phyloP scores from a whole-genome alignment of 768 basidiomycete genomes.

The Boletus coccyginus region DNA sequence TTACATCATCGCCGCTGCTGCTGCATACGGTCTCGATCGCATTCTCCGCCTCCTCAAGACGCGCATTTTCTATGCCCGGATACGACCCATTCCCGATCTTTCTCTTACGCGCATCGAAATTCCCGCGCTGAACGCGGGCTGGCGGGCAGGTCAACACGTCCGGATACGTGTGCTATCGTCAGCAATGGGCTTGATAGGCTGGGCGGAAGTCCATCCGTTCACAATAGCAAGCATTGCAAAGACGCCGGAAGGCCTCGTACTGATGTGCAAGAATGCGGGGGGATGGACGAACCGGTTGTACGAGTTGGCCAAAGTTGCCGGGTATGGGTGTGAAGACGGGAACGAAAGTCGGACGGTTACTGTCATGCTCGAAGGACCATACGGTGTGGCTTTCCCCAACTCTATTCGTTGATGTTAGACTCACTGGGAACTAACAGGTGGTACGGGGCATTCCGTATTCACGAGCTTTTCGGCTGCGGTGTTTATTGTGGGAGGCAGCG shows the following conservation, averaged over 20 bases:
- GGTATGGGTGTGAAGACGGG: slow-evolving; percentile 31
- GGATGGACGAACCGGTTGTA: slow-evolving; percentile 48
- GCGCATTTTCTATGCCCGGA: slow-evolving; percentile 40
- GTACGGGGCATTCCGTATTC: slow-evolving; percentile 44
- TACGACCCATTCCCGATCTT: slow-evolving; percentile 45
- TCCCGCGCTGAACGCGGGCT: slow-evolving; percentile 45
- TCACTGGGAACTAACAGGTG: slow-evolving; percentile 29
- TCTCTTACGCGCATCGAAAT: slow-evolving; percentile 47
- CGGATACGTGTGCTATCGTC: slow-evolving; percentile 45
- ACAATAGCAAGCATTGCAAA: slow-evolving; percentile 45
- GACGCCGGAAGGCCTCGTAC: slow-evolving; percentile 43
- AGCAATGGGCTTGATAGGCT: slow-evolving; percentile 38
- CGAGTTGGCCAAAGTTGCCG: slow-evolving; percentile 37
- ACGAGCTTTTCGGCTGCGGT: slow-evolving; percentile 51
- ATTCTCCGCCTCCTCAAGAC: slow-evolving; percentile 46
- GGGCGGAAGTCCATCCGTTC: slow-evolving; percentile 51
- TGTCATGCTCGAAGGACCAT: slow-evolving; percentile 55
- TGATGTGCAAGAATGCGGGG: slow-evolving; percentile 50
- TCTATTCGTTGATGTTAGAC: not conserved
- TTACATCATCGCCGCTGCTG: slow-evolving; percentile 40
- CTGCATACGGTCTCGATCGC: slow-evolving; percentile 45
- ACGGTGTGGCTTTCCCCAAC: slow-evolving; percentile 32
- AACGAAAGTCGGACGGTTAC: slow-evolving; percentile 29
- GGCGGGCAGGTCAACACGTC: slow-evolving; percentile 62
- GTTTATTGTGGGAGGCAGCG: slow-evolving; percentile 59